Percentiles rank a stretch among this genome's conserved stretches.
Conservation (phyloP, 495 filamentous ascomycete genomes). For the Bryoglossum gracile region DNA sequence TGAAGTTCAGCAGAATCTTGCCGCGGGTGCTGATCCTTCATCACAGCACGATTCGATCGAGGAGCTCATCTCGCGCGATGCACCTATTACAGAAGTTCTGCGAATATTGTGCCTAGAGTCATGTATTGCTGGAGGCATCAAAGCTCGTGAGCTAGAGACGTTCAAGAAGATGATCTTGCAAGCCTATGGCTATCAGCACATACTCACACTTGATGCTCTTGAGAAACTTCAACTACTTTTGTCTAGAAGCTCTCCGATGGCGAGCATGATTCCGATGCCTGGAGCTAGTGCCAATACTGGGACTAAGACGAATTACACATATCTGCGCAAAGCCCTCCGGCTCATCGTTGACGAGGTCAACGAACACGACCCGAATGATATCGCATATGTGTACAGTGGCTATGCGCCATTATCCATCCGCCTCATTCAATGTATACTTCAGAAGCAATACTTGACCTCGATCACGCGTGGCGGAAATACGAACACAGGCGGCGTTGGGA, state of each 20-base stretch:
- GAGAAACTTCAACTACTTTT: slow-evolving; percentile 85
- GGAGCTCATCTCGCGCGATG: slow-evolving; percentile 83
- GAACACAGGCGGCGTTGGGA: slow-evolving; percentile 38
- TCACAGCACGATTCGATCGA: slow-evolving; percentile 85
- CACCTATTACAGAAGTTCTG: slow-evolving; percentile 70
- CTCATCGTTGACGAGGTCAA: slow-evolving; percentile 96
- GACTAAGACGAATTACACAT: slow-evolving; percentile 82
- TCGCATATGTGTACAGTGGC: slow-evolving; percentile 94
- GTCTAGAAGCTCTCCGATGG: slow-evolving; percentile 59
- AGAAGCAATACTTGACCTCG: slow-evolving; percentile 75
- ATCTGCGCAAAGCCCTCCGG: slow-evolving; percentile 73
- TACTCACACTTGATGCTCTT: slow-evolving; percentile 80
- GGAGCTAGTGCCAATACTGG: slow-evolving; percentile 46
- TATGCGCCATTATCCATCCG: slow-evolving; percentile 92
- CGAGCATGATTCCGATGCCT: slow-evolving; percentile 61
- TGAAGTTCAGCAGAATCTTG: slow-evolving; percentile 93
- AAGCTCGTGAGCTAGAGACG: slow-evolving; percentile 75
- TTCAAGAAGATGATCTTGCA: slow-evolving; percentile 85
- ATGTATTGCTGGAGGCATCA: slow-evolving; percentile 80
- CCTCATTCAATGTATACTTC: slow-evolving; percentile 88
- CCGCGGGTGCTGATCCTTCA: slow-evolving; percentile 81
- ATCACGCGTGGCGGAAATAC: slow-evolving; percentile 50
- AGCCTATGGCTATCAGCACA: slow-evolving; percentile 89
- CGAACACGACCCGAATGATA: slow-evolving; percentile 91
- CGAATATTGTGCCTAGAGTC: slow-evolving; percentile 87